Base-by-base conservation (phyloP, 2,329 filamentous ascomycete species). In the Epichloe bromicola region DNA sequence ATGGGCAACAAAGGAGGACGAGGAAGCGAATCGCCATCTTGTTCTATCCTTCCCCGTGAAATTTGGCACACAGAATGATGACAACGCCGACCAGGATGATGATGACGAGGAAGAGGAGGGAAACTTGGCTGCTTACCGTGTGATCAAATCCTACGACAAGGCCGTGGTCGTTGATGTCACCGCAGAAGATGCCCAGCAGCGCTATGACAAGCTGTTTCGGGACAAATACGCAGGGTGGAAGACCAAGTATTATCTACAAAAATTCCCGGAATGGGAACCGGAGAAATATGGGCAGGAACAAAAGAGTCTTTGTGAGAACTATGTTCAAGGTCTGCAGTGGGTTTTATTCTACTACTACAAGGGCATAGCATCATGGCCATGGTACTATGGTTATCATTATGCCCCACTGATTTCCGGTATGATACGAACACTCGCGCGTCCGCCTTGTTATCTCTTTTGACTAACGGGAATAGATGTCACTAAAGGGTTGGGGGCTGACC, bases 311-410 rank as follows among this genome's bases (percentile, higher is more conserved):
- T 85, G 88, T 26, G 89, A 97, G 68, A 98, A 97, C 68, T 98
- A 98, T 61, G 89, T 98, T 6, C 88, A 98, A 69, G 93, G 93
- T 54, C 72, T 98, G 54, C 93, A 98, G 66, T 98, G 93, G 94
- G 93, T 98, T 42, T 74, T 98, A 47, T 96, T 85, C 68, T 98
- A 98, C 72, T 98, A 98, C 69, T 98, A 98, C 70, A 84, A 85
- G 50, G 93, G 93, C 55, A 93, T 98, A 54, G 93, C 88, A 15
- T 97, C 91, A 12, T 98, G 93, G 93, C 89, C 93, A 14, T 98
- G 93, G 93, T 98, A 87, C 70, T 98, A 96, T 68, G 76, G 77
- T 54, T 98, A 95, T 67, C 94, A 98, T 69, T 98, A 98, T 67
- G 86, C 94, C 10, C 93, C 93, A 1, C 88, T 97, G 80, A 98